Conservation (phyloP, 768 basidiomycete genomes). For the Podaxis sp. region DNA sequence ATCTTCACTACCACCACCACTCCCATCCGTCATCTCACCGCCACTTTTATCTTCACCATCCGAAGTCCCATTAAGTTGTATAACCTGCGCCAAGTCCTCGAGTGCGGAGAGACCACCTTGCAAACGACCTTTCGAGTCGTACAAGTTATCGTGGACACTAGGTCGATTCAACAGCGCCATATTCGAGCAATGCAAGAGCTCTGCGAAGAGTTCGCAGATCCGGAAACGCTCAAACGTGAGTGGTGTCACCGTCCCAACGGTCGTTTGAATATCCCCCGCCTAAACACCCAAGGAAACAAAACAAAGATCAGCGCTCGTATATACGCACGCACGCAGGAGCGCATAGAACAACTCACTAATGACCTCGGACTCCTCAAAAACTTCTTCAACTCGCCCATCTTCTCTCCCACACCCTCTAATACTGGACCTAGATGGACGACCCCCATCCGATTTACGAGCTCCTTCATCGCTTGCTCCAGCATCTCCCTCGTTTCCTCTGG, state of each 20-base stretch:
- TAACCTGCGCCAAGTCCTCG: conserved; percentile 84
- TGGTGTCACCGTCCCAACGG: conserved; percentile 68
- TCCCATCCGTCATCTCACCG: conserved; percentile 47
- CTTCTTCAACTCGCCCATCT: conserved; percentile 63
- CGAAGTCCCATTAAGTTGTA: conserved; percentile 50
- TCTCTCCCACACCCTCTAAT: conserved; percentile 66
- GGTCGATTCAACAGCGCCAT: conserved; percentile 93
- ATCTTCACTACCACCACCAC: conserved; percentile 30
- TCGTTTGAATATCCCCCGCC: conserved; percentile 68
- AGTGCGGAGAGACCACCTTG: conserved; percentile 82
- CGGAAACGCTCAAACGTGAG: conserved; percentile 94
- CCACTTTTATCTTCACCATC: conserved; percentile 40
- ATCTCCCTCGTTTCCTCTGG: conserved; percentile 58
- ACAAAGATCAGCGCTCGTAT: not conserved
- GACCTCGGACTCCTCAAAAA: conserved; percentile 73
- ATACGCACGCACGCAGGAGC: not conserved
- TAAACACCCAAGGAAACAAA: conserved; percentile 22
- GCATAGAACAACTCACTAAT: conserved; percentile 44
- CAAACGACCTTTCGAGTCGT: conserved; percentile 79
- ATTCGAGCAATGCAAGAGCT: conserved; percentile 95
- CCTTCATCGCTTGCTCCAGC: conserved; percentile 67
- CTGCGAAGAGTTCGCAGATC: conserved; percentile 95
- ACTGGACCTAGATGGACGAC: conserved; percentile 89
- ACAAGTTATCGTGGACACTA: conserved; percentile 60
- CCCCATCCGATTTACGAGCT: conserved; percentile 81